Evolutionary conservation across 305 asterid species (phyloP).

Genomic region (Solanum hybrid): DNA sequence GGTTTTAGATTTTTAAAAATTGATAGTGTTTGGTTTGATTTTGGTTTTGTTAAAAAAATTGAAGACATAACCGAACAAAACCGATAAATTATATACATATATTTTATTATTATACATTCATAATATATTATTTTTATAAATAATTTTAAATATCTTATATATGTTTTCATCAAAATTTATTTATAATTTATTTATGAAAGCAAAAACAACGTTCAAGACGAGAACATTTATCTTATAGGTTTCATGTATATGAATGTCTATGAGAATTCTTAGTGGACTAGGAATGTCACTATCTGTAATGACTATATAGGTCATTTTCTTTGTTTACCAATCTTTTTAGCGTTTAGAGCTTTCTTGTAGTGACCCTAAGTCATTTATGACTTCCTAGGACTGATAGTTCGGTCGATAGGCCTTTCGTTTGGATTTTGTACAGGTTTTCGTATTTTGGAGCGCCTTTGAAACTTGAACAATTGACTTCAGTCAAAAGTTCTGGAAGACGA

Average conservation of each 20-base stretch:
- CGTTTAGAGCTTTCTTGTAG: too few relatives aligned
- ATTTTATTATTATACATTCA: background rate
- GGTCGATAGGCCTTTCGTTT: background rate
- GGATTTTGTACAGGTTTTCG: background rate
- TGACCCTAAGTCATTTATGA: background rate
- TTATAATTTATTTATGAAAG: background rate
- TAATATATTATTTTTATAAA: too few relatives aligned
- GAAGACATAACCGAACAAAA: background rate
- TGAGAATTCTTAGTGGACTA: too few relatives aligned
- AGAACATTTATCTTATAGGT: background rate
- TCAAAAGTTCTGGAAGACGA: background rate
- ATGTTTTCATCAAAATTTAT: background rate
- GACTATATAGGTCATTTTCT: background rate
- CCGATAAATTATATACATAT: background rate
- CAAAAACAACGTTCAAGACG: background rate
- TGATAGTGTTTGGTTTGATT: background rate
- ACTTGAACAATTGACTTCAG: background rate
- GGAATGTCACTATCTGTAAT: background rate
- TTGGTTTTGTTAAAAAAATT: too few relatives aligned
- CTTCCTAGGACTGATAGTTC: background rate
- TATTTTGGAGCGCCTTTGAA: background rate
- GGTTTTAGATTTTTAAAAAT: background rate
- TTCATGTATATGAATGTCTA: background rate
- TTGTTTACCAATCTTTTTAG: background rate
- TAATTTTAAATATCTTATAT: too few relatives aligned